phyloP scores from a whole-genome alignment of 2,329 filamentous ascomycete genomes.

The Metarhizium robertsii region DNA sequence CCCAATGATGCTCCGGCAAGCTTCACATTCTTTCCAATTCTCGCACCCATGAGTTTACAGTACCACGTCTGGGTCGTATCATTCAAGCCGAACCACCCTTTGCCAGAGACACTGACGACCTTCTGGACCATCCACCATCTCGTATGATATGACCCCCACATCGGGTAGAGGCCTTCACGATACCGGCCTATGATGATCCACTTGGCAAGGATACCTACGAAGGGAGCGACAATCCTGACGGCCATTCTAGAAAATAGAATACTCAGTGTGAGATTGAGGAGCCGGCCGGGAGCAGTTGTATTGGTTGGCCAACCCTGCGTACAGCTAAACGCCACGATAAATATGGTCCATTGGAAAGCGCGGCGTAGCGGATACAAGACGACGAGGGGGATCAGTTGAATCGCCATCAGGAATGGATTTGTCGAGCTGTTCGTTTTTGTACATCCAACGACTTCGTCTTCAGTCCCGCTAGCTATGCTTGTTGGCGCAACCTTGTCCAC shows the following conservation, averaged over 20 bases:
- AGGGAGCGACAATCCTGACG: constrained; percentile 30
- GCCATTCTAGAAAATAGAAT: constrained; percentile 32
- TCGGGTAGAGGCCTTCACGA: constrained; percentile 43
- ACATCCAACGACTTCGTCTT: constrained; percentile 22
- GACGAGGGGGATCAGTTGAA: constrained; percentile 40
- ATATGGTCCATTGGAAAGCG: constrained; percentile 42
- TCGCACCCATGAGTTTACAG: constrained; percentile 41
- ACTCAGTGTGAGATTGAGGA: constrained; percentile 37
- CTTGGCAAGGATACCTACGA: constrained; percentile 40
- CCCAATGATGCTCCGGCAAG: constrained; percentile 35
- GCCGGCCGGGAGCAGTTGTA: constrained; percentile 29
- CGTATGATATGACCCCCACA: constrained; percentile 50
- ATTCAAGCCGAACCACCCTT: constrained; percentile 32
- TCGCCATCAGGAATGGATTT: constrained; percentile 34
- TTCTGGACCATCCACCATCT: constrained; percentile 52
- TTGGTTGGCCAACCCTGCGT: constrained; percentile 30
- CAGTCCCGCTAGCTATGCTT: neutral
- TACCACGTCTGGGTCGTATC: constrained; percentile 33
- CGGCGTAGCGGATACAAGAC: constrained; percentile 41
- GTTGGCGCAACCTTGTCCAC: constrained; percentile 23
- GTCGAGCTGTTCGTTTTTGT: constrained; percentile 37
- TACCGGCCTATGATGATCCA: constrained; percentile 47
- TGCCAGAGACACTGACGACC: constrained; percentile 37
- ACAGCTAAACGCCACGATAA: constrained; percentile 36
- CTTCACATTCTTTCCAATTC: constrained; percentile 41